phyloP scores from a whole-genome alignment of 1,284 basidiomycete species.

The Porodaedalea pini region DNA sequence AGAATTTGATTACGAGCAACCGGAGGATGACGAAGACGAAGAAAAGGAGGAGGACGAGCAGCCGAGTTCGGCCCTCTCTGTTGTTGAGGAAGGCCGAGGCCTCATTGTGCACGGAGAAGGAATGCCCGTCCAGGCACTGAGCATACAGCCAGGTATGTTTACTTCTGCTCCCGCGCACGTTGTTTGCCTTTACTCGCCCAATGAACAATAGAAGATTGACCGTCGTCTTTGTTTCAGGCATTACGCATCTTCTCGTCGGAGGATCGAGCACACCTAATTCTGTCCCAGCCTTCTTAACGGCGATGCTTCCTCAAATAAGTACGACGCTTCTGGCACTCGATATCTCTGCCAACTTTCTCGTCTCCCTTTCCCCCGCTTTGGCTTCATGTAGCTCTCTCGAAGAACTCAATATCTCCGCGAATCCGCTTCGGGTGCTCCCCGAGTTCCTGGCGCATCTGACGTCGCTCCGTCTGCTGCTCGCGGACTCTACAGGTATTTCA shows the following conservation, averaged over 20 bases:
- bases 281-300: conserved; percentile 70
- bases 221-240: conserved; percentile 47
- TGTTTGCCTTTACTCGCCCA: background rate
- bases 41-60: conserved; percentile 56
- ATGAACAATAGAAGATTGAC: conserved; percentile 19
- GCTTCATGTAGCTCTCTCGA: conserved; percentile 78
- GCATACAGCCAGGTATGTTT: conserved; percentile 62
- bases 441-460: conserved; percentile 74
- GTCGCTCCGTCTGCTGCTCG: conserved; percentile 82
- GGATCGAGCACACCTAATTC: conserved; percentile 72
- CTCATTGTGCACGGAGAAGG: conserved; percentile 72
- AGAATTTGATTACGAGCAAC: conserved; percentile 65
- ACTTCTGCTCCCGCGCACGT: conserved; percentile 17
- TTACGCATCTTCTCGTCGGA: conserved; percentile 85
- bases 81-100: conserved; percentile 79
- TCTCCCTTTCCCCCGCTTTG: conserved; percentile 76
- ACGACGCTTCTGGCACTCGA: conserved; percentile 83
- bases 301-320: conserved; percentile 65
- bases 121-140: conserved; percentile 54
- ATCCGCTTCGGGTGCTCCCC: conserved; percentile 82
- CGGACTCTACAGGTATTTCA: conserved; percentile 80
- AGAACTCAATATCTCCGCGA: conserved; percentile 91
- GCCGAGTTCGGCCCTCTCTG: conserved; percentile 67
- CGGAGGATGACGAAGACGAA: conserved; percentile 44
- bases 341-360: conserved; percentile 83